Percentiles rank a stretch among this genome's conserved stretches.
These are phyloP conservation scores for Silene vulgaris DNA, from an alignment of 179 eudicot genomes.

Conservation along the genomic window DNA sequence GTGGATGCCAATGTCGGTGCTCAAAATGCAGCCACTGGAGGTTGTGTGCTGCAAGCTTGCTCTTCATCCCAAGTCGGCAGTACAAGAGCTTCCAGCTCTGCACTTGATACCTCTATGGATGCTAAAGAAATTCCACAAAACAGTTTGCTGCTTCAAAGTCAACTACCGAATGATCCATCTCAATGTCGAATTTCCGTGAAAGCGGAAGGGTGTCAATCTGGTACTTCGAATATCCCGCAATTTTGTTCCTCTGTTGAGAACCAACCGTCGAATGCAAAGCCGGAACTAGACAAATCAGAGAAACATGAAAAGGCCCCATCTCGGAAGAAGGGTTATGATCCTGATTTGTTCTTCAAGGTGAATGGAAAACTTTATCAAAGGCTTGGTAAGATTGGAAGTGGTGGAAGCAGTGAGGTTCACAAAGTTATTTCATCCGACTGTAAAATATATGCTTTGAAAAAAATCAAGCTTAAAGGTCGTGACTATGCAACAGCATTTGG, in stretches of 20 bases:
- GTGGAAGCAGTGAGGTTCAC: conserved; percentile 98
- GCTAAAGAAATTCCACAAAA: conserved; percentile 31
- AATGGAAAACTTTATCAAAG: conserved; percentile 91
- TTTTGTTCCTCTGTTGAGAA: conserved; percentile 33
- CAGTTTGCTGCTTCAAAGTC: conserved; percentile 27
- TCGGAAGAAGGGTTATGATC: conserved; percentile 70
- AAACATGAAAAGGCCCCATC: conserved; percentile 56
- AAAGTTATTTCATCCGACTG: conserved; percentile 94
- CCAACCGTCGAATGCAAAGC: conserved; percentile 37
- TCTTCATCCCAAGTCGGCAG: conserved; percentile 28
- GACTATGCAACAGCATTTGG: conserved; percentile 95
- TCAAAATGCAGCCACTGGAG: conserved; percentile 26
- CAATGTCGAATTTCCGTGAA: conserved; percentile 26
- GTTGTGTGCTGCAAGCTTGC: conserved; percentile 33
- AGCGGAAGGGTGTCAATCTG: conserved; percentile 26
- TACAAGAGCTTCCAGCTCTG: conserved; percentile 31
- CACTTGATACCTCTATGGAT: conserved; percentile 27
- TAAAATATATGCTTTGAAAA: conserved; percentile 79
- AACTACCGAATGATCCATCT: conserved; percentile 31
- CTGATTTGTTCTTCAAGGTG: conserved; percentile 84
- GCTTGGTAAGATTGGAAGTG: conserved; percentile 97
- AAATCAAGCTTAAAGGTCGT: conserved; percentile 92
- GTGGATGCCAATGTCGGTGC: conserved; percentile 31
- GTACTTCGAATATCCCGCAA: conserved; percentile 32
- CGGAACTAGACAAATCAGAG: conserved; percentile 49